Conservation (phyloP, 179 eudicot genomes). For the Corrigiola litoralis region DNA sequence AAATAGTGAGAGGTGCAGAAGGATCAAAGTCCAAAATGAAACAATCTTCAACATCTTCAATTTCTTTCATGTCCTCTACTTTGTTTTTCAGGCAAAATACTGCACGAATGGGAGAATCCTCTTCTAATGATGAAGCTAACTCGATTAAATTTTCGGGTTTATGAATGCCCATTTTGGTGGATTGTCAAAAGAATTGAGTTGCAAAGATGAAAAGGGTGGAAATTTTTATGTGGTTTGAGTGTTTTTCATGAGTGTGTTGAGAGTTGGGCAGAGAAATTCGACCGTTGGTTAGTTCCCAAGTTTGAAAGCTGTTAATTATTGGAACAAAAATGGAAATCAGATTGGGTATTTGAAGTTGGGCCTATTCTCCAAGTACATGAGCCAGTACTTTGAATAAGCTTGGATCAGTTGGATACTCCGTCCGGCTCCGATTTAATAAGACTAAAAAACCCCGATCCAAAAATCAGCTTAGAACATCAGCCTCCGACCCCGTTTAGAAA, state of each 20-base stretch:
- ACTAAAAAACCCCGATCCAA: too few species aligned
- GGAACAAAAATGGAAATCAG: neutral
- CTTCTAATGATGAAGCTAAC: constrained; percentile 1
- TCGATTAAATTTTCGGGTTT: neutral
- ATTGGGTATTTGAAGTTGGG: neutral
- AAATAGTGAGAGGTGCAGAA: constrained; percentile 11
- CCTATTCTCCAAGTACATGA: too few species aligned
- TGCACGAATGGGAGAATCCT: constrained; percentile 33
- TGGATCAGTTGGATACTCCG: too few species aligned
- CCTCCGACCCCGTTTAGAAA: too few species aligned
- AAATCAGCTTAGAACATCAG: too few species aligned
- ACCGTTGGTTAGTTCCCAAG: constrained; percentile 19
- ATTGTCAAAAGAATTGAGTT: neutral
- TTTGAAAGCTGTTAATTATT: neutral
- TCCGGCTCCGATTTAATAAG: too few species aligned
- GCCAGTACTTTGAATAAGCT: too few species aligned
- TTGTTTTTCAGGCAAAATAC: constrained; percentile 35
- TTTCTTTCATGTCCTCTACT: constrained; percentile 22
- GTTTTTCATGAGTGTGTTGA: neutral
- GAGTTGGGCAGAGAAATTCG: neutral
- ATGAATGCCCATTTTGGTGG: constrained; percentile 10
- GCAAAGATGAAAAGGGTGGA: neutral
- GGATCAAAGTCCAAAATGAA: constrained; percentile 33
- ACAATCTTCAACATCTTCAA: constrained; percentile 36
- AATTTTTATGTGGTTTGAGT: neutral